These are phyloP conservation scores for Fragilaria radians DNA, from an alignment of 108 stramenopile species.

Conservation along the genomic window DNA sequence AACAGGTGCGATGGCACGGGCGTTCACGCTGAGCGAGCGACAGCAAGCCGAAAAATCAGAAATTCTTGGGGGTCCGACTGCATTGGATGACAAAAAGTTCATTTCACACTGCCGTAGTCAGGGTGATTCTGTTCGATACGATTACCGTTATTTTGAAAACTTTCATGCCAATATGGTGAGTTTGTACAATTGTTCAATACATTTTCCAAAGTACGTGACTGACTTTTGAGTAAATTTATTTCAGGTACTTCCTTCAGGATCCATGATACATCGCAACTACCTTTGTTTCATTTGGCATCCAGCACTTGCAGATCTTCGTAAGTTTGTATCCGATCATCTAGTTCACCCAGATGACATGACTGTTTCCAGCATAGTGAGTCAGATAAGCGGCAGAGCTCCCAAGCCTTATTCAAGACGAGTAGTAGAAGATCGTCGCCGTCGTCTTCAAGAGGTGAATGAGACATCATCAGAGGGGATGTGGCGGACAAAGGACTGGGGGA, in stretches of 20 bases:
- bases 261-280: constrained; percentile 60
- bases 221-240: not conserved
- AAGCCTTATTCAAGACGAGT: constrained; percentile 49
- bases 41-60: constrained; percentile 28
- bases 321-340: constrained; percentile 63
- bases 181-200: too few relatives aligned
- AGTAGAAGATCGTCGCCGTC: constrained; percentile 9
- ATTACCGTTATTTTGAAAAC: constrained; percentile 71
- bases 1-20: constrained; percentile 77
- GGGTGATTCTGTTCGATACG: constrained; percentile 65
- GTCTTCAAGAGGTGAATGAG: not conserved
- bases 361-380: constrained; percentile 72
- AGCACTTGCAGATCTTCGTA: constrained; percentile 66
- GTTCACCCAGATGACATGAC: constrained; percentile 85
- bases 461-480: constrained; percentile 8
- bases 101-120: constrained; percentile 56
- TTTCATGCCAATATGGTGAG: constrained; percentile 57
- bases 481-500: constrained; percentile 37
- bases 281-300: constrained; percentile 86
- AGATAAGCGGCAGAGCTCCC: constrained; percentile 70
- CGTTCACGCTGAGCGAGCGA: constrained; percentile 34
- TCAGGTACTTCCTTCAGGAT: constrained; percentile 30
- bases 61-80: constrained; percentile 19
- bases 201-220: too few relatives aligned
- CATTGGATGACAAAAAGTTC: constrained; percentile 39